These are phyloP conservation scores for Hsuehochloa calcarea DNA, from an alignment of 176 grass and related monocot genomes.

Conservation along the genomic window DNA sequence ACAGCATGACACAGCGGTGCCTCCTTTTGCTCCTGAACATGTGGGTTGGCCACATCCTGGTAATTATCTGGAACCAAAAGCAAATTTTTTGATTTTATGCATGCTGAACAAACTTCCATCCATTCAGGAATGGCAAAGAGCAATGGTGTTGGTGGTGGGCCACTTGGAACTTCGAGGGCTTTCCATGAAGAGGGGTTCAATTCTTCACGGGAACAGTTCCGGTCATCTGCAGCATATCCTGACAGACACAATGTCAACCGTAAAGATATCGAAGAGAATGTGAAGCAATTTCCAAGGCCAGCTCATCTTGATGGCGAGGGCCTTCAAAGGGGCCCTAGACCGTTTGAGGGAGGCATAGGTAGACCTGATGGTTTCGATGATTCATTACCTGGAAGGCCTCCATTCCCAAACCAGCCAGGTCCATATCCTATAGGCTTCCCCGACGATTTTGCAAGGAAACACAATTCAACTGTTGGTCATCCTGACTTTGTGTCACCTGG, in stretches of 20 bases:
- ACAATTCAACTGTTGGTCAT: conserved; percentile 23
- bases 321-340: conserved; percentile 24
- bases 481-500: conserved; percentile 47
- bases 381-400: conserved; percentile 44
- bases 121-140: conserved; percentile 37
- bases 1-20: conserved; percentile 35
- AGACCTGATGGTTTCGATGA: conserved; percentile 37
- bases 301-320: conserved; percentile 49
- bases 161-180: conserved; percentile 31
- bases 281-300: conserved; percentile 52
- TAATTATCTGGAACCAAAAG: conserved; percentile 43
- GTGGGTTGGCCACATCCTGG: conserved; percentile 34
- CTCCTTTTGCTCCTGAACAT: conserved; percentile 56
- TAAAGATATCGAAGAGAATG: conserved; percentile 51
- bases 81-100: conserved; percentile 28
- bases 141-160: conserved; percentile 41
- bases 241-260: conserved; percentile 39
- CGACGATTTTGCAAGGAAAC: conserved; percentile 56
- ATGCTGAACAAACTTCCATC: conserved; percentile 30
- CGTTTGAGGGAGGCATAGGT: conserved; percentile 38
- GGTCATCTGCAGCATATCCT: conserved; percentile 47
- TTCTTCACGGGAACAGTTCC: conserved; percentile 35
- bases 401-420: conserved; percentile 48
- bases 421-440: conserved; percentile 40
- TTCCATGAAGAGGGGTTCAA: conserved; percentile 50